Evolutionary conservation across 768 basidiomycete genomes (phyloP).

Genomic region (Amanita molliuscula): DNA sequence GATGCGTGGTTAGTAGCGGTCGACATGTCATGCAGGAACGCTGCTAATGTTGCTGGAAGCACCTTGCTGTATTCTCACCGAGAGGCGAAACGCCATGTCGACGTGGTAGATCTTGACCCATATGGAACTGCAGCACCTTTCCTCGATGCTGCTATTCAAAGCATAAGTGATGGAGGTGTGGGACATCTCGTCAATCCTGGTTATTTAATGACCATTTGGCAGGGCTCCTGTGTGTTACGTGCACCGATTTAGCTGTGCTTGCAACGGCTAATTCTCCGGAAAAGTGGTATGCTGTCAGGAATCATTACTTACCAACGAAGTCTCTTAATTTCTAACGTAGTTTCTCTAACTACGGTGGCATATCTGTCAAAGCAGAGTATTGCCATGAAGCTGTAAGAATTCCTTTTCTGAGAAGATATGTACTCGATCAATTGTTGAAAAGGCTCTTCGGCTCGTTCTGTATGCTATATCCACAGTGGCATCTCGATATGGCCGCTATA

Average conservation of each 20-base stretch:
- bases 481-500: constrained; percentile 84
- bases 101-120: constrained; percentile 96
- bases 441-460: constrained; percentile 90
- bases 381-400: constrained; percentile 82
- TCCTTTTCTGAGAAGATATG: constrained; percentile 2
- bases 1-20: constrained; percentile 72
- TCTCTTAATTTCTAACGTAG: constrained; percentile 25
- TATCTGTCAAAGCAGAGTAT: constrained; percentile 86
- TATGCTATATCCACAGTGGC: constrained; percentile 81
- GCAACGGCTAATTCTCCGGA: constrained; percentile 93
- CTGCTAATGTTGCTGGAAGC: constrained; percentile 26
- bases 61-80: constrained; percentile 88
- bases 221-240: constrained; percentile 93
- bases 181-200: constrained; percentile 10
- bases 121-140: constrained; percentile 98
- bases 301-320: not conserved
- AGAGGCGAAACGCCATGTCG: constrained; percentile 61
- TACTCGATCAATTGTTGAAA: constrained; percentile 2
- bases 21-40: not conserved
- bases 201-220: not conserved
- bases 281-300: constrained; percentile 60
- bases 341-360: constrained; percentile 92
- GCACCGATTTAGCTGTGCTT: constrained; percentile 90
- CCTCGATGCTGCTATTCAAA: constrained; percentile 89
- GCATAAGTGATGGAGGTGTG: constrained; percentile 75